Conservation (phyloP, 495 filamentous ascomycete species). For the Annulohypoxylon maeteangense region DNA sequence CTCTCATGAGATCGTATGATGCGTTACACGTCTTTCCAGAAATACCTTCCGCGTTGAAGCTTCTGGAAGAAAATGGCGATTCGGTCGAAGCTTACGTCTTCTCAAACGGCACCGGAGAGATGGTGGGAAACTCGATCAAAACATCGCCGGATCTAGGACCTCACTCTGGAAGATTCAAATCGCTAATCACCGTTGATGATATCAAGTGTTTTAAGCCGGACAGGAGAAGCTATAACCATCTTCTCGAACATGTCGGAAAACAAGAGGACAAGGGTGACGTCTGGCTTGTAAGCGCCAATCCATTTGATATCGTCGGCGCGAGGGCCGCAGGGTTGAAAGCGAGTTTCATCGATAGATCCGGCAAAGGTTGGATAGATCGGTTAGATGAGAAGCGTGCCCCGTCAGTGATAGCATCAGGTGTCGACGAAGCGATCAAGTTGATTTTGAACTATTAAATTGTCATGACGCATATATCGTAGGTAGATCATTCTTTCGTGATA, state of each 20-base stretch:
- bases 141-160: slow-evolving; percentile 66
- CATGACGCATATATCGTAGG: slow-evolving; percentile 7
- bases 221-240: slow-evolving; percentile 68
- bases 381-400: slow-evolving; percentile 52
- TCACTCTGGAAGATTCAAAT: slow-evolving; percentile 57
- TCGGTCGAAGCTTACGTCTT: slow-evolving; percentile 71
- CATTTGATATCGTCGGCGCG: slow-evolving; percentile 80
- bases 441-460: slow-evolving; percentile 48
- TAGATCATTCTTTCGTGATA: slow-evolving; percentile 22
- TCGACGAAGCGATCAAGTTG: slow-evolving; percentile 60
- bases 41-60: slow-evolving; percentile 63
- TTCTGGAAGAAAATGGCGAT: slow-evolving; percentile 50
- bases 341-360: slow-evolving; percentile 74
- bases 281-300: slow-evolving; percentile 81
- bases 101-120: slow-evolving; percentile 75
- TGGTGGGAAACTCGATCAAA: slow-evolving; percentile 70
- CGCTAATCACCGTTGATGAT: slow-evolving; percentile 71
- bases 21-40: slow-evolving; percentile 76
- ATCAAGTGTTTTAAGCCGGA: slow-evolving; percentile 75
- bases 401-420: slow-evolving; percentile 57
- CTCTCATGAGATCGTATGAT: slow-evolving; percentile 74
- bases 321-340: slow-evolving; percentile 65
- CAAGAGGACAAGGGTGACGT: slow-evolving; percentile 61
- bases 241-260: slow-evolving; percentile 65
- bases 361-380: slow-evolving; percentile 64